These are phyloP conservation scores for Mycena rebaudengoi DNA, from an alignment of 768 basidiomycete genomes.

Conservation along the genomic window DNA sequence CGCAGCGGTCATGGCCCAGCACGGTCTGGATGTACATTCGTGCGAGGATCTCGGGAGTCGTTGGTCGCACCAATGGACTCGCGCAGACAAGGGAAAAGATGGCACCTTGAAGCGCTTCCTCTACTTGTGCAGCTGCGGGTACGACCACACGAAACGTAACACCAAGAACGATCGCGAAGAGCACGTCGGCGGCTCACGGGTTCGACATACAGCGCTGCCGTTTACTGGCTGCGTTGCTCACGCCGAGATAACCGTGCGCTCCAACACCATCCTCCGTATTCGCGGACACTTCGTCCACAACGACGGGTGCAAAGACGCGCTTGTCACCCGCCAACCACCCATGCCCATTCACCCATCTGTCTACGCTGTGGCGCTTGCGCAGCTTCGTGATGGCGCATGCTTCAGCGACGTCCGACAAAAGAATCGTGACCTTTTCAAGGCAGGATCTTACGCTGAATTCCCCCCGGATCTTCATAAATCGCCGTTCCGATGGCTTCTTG, in stretches of 20 bases:
- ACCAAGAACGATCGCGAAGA: too few relatives aligned
- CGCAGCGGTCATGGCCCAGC: not conserved
- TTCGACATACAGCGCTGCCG: not conserved
- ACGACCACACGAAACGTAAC: not conserved
- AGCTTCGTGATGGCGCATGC: not conserved
- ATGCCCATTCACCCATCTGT: not conserved
- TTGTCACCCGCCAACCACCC: not conserved
- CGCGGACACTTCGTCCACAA: conserved; percentile 6
- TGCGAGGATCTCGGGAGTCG: not conserved
- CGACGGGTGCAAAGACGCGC: not conserved
- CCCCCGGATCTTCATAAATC: not conserved
- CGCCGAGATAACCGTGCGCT: not conserved
- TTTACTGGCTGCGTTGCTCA: conserved; percentile 3
- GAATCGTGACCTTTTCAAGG: not conserved
- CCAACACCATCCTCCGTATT: not conserved
- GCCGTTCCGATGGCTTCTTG: conserved; percentile 1
- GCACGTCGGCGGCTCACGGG: too few relatives aligned
- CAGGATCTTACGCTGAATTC: not conserved
- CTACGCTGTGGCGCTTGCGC: too few relatives aligned
- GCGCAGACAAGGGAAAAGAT: not conserved
- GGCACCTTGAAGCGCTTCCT: not conserved
- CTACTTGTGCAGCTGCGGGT: not conserved
- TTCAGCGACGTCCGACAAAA: not conserved
- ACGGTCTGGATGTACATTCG: not conserved
- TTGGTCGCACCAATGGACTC: not conserved